Base-by-base conservation (phyloP, 78 protist species). In the Dictyostelium brefeldianum region DNA sequence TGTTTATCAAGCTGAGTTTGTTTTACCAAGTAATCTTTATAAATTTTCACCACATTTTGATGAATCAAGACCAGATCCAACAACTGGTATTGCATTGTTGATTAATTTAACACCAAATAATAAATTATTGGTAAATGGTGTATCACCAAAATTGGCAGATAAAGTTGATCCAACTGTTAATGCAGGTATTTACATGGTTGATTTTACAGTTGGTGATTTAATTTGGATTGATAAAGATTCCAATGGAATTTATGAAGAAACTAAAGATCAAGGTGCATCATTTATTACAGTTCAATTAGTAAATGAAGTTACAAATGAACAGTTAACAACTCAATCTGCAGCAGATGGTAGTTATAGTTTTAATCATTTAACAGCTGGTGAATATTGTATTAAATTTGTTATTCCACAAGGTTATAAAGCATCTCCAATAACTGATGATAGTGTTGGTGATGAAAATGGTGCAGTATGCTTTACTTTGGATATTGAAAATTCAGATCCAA, bases 181-280 rank as follows among this genome's bases (percentile, higher is more conserved):
- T 74, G 87, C 89, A 14, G 94, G 94, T 77, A n/a, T 89, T 18
- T 74, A 51, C 46, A 22, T 7, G 1, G 41, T 79, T 4, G 36
- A 25, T n/a, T 89, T 59, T 29, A 36, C 89, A 22, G 18, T 89
- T 75, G 94, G 94, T 89, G 75, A 77, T 41, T 46, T 41, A 1
- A 70, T 59, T 15, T 89, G 31, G 50, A 27, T 54, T 29, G 94
- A 89, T 62, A 22, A 17, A 14, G 65, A 89, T 74, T 5, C 17
- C 2, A 59, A 89, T 43, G 94, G 79, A 31, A 12, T 59, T 17
- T 59, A n/a, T 80, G 31, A 67, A 9, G 36, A 62, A 20, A 8
- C 11, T 12, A 53, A 25, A 22, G 91, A 65, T 36, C 20, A 18
- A 25, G 64, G 65, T 4, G 51, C 31, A 14, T 82, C 64, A 31